Evolutionary conservation across 2,329 filamentous ascomycete species (phyloP).

Genomic region (Podosphaera aphanis): DNA sequence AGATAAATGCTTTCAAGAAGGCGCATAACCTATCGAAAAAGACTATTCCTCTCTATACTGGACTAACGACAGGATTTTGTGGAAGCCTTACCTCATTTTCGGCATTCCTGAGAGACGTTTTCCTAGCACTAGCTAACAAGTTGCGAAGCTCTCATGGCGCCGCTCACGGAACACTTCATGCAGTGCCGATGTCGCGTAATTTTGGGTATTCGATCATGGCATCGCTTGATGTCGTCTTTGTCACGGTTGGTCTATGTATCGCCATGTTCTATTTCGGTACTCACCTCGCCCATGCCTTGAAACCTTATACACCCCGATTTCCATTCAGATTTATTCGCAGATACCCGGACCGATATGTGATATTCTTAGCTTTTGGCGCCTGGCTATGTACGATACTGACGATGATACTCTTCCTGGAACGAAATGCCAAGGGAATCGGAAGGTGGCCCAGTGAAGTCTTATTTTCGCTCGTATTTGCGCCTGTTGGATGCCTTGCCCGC

Average conservation of each 20-base stretch:
- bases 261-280: constrained; percentile 47
- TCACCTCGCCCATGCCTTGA: constrained; percentile 44
- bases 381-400: constrained; percentile 63
- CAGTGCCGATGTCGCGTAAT: constrained; percentile 26
- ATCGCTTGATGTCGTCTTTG: constrained; percentile 47
- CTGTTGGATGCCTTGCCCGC: constrained; percentile 50
- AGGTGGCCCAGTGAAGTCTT: constrained; percentile 53
- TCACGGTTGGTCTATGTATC: constrained; percentile 47
- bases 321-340: constrained; percentile 31
- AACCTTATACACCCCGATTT: constrained; percentile 34
- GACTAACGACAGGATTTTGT: constrained; percentile 67
- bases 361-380: constrained; percentile 43
- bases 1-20: constrained; percentile 26
- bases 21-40: constrained; percentile 48
- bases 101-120: constrained; percentile 57
- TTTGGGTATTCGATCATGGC: constrained; percentile 70
- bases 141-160: constrained; percentile 27
- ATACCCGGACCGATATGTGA: constrained; percentile 37
- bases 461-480: constrained; percentile 64
- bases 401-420: constrained; percentile 43
- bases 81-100: constrained; percentile 83
- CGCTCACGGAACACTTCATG: constrained; percentile 15
- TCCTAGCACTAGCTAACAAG: constrained; percentile 57
- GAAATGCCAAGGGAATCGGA: constrained; percentile 21
- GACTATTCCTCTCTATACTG: constrained; percentile 70